phyloP scores from a whole-genome alignment of 2,329 filamentous ascomycete species.

The Albophoma yamanashiensis region DNA sequence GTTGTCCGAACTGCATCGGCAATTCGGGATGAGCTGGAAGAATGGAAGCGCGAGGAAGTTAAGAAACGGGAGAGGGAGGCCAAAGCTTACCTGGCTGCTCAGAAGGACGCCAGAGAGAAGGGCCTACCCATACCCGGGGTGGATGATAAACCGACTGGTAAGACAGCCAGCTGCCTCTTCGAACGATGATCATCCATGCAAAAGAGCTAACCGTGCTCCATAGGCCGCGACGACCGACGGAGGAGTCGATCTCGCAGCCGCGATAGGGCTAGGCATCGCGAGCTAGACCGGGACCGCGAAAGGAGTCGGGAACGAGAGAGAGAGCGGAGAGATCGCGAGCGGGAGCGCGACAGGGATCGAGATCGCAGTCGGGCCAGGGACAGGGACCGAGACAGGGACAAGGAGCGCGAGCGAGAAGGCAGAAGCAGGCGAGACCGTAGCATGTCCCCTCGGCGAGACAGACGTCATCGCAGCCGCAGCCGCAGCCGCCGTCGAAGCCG shows the following conservation, averaged over 20 bases:
- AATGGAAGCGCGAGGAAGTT: slow-evolving; percentile 51
- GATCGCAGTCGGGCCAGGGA: slow-evolving; percentile 23
- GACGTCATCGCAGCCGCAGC: slow-evolving; percentile 27
- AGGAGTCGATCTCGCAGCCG: slow-evolving; percentile 24
- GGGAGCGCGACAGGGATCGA: slow-evolving; percentile 12
- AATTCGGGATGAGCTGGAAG: slow-evolving; percentile 38
- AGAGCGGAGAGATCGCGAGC: slow-evolving; percentile 18
- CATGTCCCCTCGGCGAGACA: slow-evolving; percentile 22
- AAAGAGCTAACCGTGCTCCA: slow-evolving; percentile 9
- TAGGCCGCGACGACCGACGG: slow-evolving; percentile 28
- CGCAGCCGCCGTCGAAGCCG: slow-evolving; percentile 28
- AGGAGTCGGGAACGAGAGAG: slow-evolving; percentile 15
- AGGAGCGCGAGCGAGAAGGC: slow-evolving; percentile 22
- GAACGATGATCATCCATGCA: background rate
- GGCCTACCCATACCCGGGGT: slow-evolving; percentile 47
- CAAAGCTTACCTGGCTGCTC: slow-evolving; percentile 52
- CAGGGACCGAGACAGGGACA: slow-evolving; percentile 23
- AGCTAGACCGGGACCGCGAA: slow-evolving; percentile 6
- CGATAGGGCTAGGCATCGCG: slow-evolving; percentile 20
- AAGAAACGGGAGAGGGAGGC: slow-evolving; percentile 53
- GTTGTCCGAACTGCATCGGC: slow-evolving; percentile 25
- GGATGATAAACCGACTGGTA: slow-evolving; percentile 30
- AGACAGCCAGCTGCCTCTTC: slow-evolving; percentile 11
- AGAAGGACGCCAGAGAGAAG: slow-evolving; percentile 49
- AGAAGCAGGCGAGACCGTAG: slow-evolving; percentile 19